phyloP scores from a whole-genome alignment of 2,329 filamentous ascomycete species.

The Aureobasidium sp. region DNA sequence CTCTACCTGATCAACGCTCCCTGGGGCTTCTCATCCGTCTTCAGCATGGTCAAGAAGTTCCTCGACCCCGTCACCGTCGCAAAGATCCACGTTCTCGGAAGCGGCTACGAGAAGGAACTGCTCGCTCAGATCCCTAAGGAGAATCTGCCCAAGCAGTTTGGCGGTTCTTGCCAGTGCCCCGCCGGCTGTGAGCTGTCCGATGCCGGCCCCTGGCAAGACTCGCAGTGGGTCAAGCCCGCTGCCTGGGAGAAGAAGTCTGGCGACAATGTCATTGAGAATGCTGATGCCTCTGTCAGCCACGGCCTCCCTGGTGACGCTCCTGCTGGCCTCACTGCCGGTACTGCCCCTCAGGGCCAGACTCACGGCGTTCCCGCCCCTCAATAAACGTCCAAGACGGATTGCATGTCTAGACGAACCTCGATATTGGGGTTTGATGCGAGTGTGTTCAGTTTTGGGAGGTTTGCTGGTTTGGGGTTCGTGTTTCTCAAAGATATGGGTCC shows the following conservation, averaged over 20 bases:
- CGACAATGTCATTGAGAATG: conserved; percentile 25
- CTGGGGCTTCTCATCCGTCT: conserved; percentile 87
- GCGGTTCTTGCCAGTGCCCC: conserved; percentile 72
- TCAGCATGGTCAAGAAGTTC: conserved; percentile 83
- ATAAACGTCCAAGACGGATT: background rate
- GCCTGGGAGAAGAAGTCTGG: conserved; percentile 39
- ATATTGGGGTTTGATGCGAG: background rate
- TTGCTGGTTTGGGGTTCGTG: background rate
- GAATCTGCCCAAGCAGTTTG: conserved; percentile 82
- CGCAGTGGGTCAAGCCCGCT: conserved; percentile 55
- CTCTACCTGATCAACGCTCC: conserved; percentile 97
- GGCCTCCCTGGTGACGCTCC: conserved; percentile 1
- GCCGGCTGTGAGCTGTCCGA: conserved; percentile 85
- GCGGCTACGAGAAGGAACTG: conserved; percentile 75
- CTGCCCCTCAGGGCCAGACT: conserved; percentile 7
- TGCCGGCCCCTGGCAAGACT: conserved; percentile 79
- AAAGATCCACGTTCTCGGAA: conserved; percentile 89
- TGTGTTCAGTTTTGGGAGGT: background rate
- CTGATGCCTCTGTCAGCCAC: conserved; percentile 19
- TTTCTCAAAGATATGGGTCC: background rate
- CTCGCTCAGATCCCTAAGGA: conserved; percentile 78
- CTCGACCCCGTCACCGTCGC: conserved; percentile 92
- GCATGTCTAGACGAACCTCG: background rate
- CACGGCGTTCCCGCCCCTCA: conserved; percentile 11
- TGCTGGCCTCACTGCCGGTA: background rate